Percentiles rank a stretch among this genome's conserved stretches.
phyloP scores from a whole-genome alignment of 2,329 filamentous ascomycete genomes.

The Cercospora sesami region DNA sequence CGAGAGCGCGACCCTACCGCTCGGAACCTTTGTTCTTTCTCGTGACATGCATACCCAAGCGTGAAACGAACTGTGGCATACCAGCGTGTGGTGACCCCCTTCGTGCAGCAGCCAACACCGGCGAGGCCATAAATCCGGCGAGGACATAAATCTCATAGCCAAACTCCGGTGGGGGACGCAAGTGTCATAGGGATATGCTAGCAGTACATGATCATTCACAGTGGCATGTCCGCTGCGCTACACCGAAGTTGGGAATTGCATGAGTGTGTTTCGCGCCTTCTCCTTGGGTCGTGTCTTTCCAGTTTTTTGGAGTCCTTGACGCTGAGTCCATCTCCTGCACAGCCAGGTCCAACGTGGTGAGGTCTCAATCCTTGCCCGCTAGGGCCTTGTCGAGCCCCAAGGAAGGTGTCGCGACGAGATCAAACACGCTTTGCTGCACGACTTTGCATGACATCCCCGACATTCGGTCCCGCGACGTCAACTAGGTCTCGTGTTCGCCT shows the following conservation, averaged over 20 bases:
- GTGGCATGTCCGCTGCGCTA: neutral
- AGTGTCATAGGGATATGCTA: neutral
- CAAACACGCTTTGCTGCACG: neutral
- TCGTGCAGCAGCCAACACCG: neutral
- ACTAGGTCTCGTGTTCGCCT: neutral
- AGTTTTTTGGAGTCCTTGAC: neutral
- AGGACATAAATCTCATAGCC: neutral
- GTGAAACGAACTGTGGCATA: neutral
- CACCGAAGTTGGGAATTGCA: neutral
- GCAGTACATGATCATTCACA: neutral
- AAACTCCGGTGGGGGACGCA: neutral
- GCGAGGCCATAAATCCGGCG: neutral
- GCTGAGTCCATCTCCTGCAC: neutral
- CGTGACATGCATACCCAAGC: neutral
- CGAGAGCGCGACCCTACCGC: neutral
- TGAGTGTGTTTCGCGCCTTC: neutral
- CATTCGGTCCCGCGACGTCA: neutral
- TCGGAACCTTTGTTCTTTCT: neutral
- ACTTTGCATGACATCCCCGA: neutral
- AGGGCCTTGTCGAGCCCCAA: neutral
- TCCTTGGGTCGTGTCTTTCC: neutral
- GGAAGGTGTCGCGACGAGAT: neutral
- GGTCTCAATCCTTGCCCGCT: neutral
- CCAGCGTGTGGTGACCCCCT: neutral
- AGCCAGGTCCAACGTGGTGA: neutral